Conservation (phyloP, 2,329 filamentous ascomycete species). For the Sporothrix euskadiensis region DNA sequence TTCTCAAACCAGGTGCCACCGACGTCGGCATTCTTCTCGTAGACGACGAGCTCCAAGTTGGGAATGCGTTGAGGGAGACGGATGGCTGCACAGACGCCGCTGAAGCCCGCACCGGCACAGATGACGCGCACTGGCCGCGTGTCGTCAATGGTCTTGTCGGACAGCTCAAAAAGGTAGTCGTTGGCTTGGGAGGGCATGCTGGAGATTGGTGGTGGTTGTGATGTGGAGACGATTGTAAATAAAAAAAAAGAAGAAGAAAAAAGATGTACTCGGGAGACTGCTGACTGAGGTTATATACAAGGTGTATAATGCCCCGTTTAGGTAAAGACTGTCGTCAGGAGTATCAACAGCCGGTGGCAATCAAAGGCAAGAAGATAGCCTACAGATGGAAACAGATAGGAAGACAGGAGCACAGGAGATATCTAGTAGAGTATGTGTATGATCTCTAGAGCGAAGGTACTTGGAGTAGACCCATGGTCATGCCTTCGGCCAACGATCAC, state of each 20-base stretch:
- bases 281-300: neutral
- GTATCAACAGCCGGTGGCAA: neutral
- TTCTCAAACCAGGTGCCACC: slow-evolving; percentile 63
- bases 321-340: neutral
- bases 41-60: slow-evolving; percentile 55
- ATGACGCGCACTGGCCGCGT: slow-evolving; percentile 31
- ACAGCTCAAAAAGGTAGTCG: slow-evolving; percentile 1
- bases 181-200: neutral
- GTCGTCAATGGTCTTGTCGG: slow-evolving; percentile 22
- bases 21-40: slow-evolving; percentile 57
- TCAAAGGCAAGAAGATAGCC: neutral
- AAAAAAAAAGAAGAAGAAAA: neutral
- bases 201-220: neutral
- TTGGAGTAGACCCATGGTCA: neutral
- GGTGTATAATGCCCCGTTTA: neutral
- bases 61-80: slow-evolving; percentile 23
- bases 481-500: neutral
- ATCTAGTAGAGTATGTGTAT: neutral
- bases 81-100: slow-evolving; percentile 25
- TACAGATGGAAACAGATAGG: neutral
- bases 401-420: neutral
- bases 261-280: neutral
- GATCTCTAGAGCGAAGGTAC: neutral
- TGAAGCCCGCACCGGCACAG: slow-evolving; percentile 37
- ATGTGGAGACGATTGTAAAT: neutral